Conservation (phyloP, 192 early-diverging fungal genomes). For the Glomus cerebriforme region DNA sequence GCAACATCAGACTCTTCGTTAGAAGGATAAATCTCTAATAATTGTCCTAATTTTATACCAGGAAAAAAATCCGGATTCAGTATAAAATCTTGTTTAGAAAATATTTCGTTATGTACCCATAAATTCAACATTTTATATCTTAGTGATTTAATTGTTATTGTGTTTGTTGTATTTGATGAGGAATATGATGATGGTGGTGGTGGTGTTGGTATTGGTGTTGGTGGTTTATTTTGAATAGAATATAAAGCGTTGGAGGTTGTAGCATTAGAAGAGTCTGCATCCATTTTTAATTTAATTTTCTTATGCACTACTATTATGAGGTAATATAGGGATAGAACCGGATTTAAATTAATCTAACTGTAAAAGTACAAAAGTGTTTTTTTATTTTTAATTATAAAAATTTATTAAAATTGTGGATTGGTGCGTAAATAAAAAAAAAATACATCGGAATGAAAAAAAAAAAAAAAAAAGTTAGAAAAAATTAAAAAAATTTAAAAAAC, state of each 20-base stretch:
- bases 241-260: too few species aligned
- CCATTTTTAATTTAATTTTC: neutral
- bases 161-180: neutral
- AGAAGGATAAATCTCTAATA: constrained; percentile 63
- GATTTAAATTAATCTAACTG: neutral
- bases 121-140: constrained; percentile 40
- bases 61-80: constrained; percentile 73
- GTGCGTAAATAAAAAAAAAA: neutral
- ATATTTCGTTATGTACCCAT: constrained; percentile 60
- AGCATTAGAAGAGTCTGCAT: neutral
- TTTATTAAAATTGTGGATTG: neutral
- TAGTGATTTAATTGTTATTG: constrained; percentile 14
- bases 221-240: neutral
- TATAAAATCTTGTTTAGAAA: constrained; percentile 63
- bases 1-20: constrained; percentile 31
- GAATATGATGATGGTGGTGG: neutral
- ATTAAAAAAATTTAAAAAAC: too few species aligned
- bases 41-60: constrained; percentile 57
- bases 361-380: neutral
- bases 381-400: too few species aligned
- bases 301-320: neutral
- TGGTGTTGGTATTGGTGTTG: neutral
- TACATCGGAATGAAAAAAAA: too few species aligned
- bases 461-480: too few species aligned
- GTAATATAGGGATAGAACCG: neutral